Base-by-base conservation (phyloP, 768 basidiomycete genomes). In the Amanita pallidorosea region DNA sequence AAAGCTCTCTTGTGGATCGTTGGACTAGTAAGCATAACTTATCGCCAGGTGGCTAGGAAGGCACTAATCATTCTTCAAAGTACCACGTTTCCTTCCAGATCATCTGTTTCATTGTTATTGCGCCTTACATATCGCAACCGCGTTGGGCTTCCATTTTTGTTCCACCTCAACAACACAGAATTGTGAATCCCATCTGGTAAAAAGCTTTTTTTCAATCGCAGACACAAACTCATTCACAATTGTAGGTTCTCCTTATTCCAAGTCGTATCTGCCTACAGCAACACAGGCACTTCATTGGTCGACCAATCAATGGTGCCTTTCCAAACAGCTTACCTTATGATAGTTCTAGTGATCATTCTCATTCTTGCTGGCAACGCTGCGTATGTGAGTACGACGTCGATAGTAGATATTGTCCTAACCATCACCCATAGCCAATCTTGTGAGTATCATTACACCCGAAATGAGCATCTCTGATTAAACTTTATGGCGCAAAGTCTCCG, bases 271-370 rank as follows among this genome's bases (percentile, higher is more conserved):
- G 76, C 91, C 1, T 96, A 88, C 62, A 88, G 86, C 25, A 96
- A 96, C 59, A 83, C 87, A 1, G 94, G 94, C 20, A 81, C 79
- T 65, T 92, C 89, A 12, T 74, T 95, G 5, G 83, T 84, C 12
- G 95, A 99, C 64, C 72, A 78, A 54, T 94, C 89, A 11, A 90
- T 99, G 91, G 47, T 95, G 3, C 93, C 92, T 0, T 97, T 96
- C 65, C 88, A 92, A 60, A 71, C 61, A 18, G 93, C 91, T 15
- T 92, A 90, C 60, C 77, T 81, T 2, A 83, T 91, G 83, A 79
- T 91, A 51, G 44, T 88, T 25, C 62, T 80, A 47, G 69, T 92
- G 74, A 71, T 80, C 0, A 66, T 92, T 42, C 67, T 89, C 22
- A 85, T 97, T 55, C 65, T 97, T 43, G 92, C 90, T 45, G 95